Conservation (phyloP, 2,329 filamentous ascomycete species). For the Neophaeococcomyces aloes region DNA sequence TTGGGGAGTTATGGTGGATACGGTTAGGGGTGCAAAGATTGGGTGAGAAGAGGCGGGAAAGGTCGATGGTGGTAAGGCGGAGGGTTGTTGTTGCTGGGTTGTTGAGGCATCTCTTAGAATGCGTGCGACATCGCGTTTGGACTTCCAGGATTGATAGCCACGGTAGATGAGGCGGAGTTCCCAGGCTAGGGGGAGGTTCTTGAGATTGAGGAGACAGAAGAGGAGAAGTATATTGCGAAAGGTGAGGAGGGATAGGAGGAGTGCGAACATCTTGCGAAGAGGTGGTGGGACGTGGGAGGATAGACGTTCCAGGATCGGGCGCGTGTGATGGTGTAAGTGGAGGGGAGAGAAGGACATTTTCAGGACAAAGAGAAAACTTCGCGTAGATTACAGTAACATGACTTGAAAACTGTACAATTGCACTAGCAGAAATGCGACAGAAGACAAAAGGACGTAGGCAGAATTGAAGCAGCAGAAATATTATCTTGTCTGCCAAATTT, state of each 20-base stretch:
- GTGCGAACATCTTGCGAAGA: slow-evolving; percentile 3
- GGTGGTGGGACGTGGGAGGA: neutral
- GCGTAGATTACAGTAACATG: too few species aligned
- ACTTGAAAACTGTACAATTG: too few species aligned
- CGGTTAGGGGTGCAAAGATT: slow-evolving; percentile 63
- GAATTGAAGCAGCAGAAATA: too few species aligned
- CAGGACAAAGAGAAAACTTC: too few species aligned
- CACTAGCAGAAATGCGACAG: too few species aligned
- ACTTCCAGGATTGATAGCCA: slow-evolving; percentile 46
- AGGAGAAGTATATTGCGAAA: slow-evolving; percentile 34
- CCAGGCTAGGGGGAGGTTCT: slow-evolving; percentile 65
- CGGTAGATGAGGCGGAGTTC: slow-evolving; percentile 55
- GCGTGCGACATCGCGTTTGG: slow-evolving; percentile 29
- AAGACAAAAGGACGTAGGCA: too few species aligned
- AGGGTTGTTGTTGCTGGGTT: slow-evolving; percentile 12
- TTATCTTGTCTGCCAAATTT: too few species aligned
- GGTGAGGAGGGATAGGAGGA: slow-evolving; percentile 11
- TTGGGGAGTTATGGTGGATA: slow-evolving; percentile 54
- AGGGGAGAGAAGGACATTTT: too few species aligned
- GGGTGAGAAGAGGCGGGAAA: slow-evolving; percentile 34
- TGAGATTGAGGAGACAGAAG: slow-evolving; percentile 56
- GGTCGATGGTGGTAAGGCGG: neutral
- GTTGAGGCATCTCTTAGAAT: slow-evolving; percentile 30
- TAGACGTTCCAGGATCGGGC: neutral
- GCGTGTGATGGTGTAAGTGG: neutral